Percentiles rank a stretch among this genome's conserved stretches.
phyloP scores from a whole-genome alignment of 2,329 filamentous ascomycete genomes.

The Colletotrichum coccodes region DNA sequence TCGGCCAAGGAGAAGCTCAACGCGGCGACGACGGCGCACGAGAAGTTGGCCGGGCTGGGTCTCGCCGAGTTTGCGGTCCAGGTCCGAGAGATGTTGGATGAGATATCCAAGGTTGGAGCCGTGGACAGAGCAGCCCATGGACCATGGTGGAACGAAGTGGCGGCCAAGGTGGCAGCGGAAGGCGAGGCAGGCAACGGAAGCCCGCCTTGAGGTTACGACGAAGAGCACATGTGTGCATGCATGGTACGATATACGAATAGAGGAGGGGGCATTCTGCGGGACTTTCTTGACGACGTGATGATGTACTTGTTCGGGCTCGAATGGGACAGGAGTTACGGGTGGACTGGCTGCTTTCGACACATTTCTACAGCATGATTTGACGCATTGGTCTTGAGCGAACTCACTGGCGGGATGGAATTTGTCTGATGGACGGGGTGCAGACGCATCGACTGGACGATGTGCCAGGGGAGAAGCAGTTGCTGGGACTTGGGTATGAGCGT shows the following conservation, averaged over 20 bases:
- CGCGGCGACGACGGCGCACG: conserved; percentile 74
- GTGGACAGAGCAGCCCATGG: conserved; percentile 77
- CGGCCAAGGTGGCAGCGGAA: conserved; percentile 62
- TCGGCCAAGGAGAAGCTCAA: conserved; percentile 77
- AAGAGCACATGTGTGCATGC: conserved; percentile 16
- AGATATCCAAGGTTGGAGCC: conserved; percentile 70
- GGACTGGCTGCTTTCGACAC: conserved; percentile 10
- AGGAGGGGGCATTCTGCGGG: conserved; percentile 8
- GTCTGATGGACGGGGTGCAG: conserved; percentile 10
- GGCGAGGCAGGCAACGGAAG: conserved; percentile 24
- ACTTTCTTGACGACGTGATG: conserved; percentile 29
- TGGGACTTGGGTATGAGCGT: not conserved
- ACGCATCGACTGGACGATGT: conserved; percentile 2
- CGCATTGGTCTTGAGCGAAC: conserved; percentile 22
- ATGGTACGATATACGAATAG: conserved; percentile 29
- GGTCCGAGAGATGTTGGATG: conserved; percentile 76
- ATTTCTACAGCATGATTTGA: conserved; percentile 17
- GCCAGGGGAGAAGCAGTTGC: not conserved
- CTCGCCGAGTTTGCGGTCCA: conserved; percentile 78
- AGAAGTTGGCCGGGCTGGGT: conserved; percentile 75
- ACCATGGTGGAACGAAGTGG: conserved; percentile 76
- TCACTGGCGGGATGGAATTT: conserved; percentile 2
- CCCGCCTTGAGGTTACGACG: not conserved
- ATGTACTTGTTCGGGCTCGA: conserved; percentile 28
- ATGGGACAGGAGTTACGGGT: conserved; percentile 24